A percentile compares a stretch with the other conserved stretches of the same genome.
Conservation (phyloP, 2,329 filamentous ascomycete species). For the Dothiorella sarmentorum region DNA sequence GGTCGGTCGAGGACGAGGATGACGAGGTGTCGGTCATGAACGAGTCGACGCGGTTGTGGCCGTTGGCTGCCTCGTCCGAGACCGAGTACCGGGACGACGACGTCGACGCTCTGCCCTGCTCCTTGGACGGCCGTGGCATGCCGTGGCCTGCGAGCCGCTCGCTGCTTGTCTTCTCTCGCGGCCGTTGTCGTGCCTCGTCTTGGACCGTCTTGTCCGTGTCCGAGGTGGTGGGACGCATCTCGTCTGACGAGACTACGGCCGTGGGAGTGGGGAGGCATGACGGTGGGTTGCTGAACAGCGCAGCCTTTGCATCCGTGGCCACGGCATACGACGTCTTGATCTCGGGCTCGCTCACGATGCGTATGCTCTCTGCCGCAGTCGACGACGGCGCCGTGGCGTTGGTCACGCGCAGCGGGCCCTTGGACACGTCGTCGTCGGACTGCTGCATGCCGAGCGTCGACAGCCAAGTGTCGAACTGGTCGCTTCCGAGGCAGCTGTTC, state of each 20-base stretch:
- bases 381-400: neutral
- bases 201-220: neutral
- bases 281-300: conserved; percentile 19
- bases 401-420: neutral
- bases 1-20: neutral
- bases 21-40: conserved; percentile 4
- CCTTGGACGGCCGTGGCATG: too few species aligned
- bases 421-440: neutral
- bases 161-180: conserved; percentile 3
- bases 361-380: neutral
- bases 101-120: too few species aligned
- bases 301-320: conserved; percentile 13
- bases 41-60: conserved; percentile 10
- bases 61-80: neutral
- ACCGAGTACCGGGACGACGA: neutral
- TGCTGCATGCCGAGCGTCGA: conserved; percentile 19
- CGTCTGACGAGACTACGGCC: neutral
- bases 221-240: neutral
- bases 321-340: neutral
- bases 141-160: conserved; percentile 18
- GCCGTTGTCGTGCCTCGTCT: neutral
- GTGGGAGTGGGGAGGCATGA: neutral
- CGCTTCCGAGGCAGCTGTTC: conserved; percentile 19
- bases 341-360: neutral
- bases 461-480: conserved; percentile 23